A percentile compares a stretch with the other conserved stretches of the same genome.
These are phyloP conservation scores for Backusella luteola DNA, from an alignment of 192 early-diverging fungal species.

Conservation along the genomic window DNA sequence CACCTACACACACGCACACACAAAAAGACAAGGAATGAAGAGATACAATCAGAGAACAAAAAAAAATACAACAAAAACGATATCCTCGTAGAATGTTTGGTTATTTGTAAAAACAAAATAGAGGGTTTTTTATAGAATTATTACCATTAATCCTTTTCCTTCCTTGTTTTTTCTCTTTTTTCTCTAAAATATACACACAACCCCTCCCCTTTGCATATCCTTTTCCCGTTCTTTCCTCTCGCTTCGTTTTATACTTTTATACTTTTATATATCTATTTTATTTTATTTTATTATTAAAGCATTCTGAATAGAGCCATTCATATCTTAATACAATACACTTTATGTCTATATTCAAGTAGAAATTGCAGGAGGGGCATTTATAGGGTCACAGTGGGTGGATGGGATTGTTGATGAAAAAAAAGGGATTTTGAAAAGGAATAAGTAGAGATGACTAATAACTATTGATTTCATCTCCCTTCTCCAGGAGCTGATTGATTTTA, in stretches of 20 bases:
- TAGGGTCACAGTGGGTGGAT: not conserved
- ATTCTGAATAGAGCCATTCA: not conserved
- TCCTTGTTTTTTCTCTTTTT: not conserved
- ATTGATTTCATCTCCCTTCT: not conserved
- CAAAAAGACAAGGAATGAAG: not conserved
- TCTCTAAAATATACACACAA: not conserved
- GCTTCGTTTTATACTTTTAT: not conserved
- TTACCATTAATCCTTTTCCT: not conserved
- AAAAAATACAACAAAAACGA: not conserved
- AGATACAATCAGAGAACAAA: not conserved
- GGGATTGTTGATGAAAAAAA: too few species aligned
- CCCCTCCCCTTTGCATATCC: not conserved
- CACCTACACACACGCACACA: not conserved
- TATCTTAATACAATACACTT: not conserved
- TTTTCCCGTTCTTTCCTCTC: not conserved
- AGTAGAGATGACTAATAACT: not conserved
- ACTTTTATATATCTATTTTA: not conserved
- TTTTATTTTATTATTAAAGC: constrained; percentile 7
- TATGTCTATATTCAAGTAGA: too few species aligned
- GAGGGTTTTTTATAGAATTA: not conserved
- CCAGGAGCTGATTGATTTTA: not conserved
- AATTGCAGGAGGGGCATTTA: not conserved
- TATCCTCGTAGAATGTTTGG: too few species aligned
- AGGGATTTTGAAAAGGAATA: not conserved
- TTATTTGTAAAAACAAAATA: not conserved